A percentile compares a stretch with the other conserved stretches of the same genome.
Conservation (phyloP, 192 early-diverging fungal genomes). For the Backusella westeae region DNA sequence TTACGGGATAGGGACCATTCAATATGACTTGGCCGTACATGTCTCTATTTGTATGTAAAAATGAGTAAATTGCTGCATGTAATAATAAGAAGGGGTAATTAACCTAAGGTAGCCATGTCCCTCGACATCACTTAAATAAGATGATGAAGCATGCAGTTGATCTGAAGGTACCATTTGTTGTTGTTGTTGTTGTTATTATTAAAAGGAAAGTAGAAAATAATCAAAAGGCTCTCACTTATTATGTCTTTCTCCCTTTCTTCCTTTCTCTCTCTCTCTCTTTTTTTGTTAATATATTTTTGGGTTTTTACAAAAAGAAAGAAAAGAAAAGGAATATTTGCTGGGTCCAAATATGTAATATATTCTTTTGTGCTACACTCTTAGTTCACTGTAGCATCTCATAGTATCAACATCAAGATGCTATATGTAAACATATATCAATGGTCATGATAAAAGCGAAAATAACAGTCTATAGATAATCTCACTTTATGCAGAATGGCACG, state of each 20-base stretch:
- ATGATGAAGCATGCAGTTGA: background rate
- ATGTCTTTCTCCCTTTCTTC: background rate
- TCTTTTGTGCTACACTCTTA: background rate
- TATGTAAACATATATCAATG: too few relatives aligned
- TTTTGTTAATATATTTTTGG: background rate
- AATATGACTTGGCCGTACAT: conserved; percentile 2
- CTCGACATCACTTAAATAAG: background rate
- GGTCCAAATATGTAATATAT: background rate
- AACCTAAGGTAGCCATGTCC: conserved; percentile 12
- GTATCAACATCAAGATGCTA: too few relatives aligned
- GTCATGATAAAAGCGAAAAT: too few relatives aligned
- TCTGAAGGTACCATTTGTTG: background rate
- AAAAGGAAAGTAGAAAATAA: background rate
- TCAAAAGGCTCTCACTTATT: background rate
- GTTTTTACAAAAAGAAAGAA: background rate
- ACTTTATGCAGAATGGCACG: too few relatives aligned
- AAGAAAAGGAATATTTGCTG: background rate
- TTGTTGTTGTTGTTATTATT: too few relatives aligned
- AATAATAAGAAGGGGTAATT: background rate
- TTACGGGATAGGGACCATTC: background rate
- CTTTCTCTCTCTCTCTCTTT: background rate
- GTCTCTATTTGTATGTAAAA: background rate
- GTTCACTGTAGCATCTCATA: background rate
- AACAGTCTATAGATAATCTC: too few relatives aligned
- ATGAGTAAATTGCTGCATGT: background rate